Evolutionary conservation across 106 monocot species (phyloP).

Genomic region (Dendrobium huoshanense): DNA sequence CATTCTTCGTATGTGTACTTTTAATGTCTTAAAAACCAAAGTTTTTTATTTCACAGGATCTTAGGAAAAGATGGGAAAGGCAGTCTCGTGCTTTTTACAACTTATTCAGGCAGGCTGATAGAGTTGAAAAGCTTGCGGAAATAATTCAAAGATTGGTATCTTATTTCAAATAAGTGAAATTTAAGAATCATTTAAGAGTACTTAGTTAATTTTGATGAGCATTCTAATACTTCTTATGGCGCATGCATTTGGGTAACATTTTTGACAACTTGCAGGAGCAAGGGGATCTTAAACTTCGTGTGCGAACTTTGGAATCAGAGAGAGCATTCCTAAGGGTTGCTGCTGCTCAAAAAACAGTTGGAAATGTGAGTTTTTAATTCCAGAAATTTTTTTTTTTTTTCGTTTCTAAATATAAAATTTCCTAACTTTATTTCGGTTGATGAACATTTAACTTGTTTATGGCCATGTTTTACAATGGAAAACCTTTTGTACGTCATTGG

Average conservation of each 20-base stretch:
- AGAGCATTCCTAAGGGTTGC: conserved; percentile 93
- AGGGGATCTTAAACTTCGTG: conserved; percentile 98
- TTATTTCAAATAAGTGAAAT: not conserved
- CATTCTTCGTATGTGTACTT: not conserved
- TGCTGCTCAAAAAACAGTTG: conserved; percentile 73
- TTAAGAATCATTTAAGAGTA: not conserved
- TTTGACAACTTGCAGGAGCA: conserved; percentile 55
- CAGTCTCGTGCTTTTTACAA: conserved; percentile 85
- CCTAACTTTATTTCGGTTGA: not conserved
- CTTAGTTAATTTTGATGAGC: not conserved
- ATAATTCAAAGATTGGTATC: conserved; percentile 89
- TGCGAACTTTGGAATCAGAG: conserved; percentile 86
- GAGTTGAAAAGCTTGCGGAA: conserved; percentile 91
- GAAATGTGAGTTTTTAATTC: conserved; percentile 59
- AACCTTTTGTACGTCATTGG: not conserved
- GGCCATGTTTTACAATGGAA: not conserved
- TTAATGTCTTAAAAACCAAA: not conserved
- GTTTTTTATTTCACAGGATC: conserved; percentile 41
- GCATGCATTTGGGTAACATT: not conserved
- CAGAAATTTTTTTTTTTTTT: not conserved
- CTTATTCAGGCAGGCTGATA: conserved; percentile 86
- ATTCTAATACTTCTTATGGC: not conserved
- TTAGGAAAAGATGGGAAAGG: conserved; percentile 91
- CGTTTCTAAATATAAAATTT: not conserved
- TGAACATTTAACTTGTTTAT: not conserved